Conservation (phyloP, 2,329 filamentous ascomycete species). For the Arthrobotrys iridis region DNA sequence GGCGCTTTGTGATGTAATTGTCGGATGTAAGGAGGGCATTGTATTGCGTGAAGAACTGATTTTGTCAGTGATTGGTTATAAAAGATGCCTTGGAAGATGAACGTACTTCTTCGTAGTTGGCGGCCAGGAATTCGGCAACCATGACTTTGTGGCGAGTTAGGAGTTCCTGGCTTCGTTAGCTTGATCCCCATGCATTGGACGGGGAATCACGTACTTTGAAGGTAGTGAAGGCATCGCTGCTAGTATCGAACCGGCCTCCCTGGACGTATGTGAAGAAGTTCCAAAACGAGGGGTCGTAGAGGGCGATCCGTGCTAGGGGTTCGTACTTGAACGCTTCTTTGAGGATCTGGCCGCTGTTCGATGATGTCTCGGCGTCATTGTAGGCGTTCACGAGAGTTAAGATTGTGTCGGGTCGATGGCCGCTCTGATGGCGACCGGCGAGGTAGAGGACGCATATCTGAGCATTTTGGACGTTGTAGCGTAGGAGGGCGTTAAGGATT, state of each 20-base stretch:
- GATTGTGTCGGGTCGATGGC: constrained; percentile 58
- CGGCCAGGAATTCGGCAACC: constrained; percentile 84
- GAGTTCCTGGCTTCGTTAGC: constrained; percentile 72
- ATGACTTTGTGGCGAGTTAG: constrained; percentile 93
- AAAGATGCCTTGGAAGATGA: background rate
- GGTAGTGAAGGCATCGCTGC: constrained; percentile 95
- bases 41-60: constrained; percentile 87
- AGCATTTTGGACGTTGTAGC: constrained; percentile 85
- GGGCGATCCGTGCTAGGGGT: constrained; percentile 85
- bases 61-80: background rate
- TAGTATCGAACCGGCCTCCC: constrained; percentile 93
- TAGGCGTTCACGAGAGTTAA: constrained; percentile 57
- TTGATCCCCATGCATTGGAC: constrained; percentile 39
- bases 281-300: constrained; percentile 98
- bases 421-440: constrained; percentile 59
- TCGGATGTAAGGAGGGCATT: constrained; percentile 88
- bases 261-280: constrained; percentile 98
- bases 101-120: constrained; percentile 77
- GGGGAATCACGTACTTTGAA: constrained; percentile 73
- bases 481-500: constrained; percentile 67
- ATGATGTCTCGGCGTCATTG: constrained; percentile 57
- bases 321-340: constrained; percentile 77
- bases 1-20: constrained; percentile 95
- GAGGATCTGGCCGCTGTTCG: constrained; percentile 59
- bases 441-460: constrained; percentile 68